Evolutionary conservation across 371 early-diverging fungal species (phyloP), one percentile per base, ranked within the genome.

Genomic region (Rhizopus arrhizus): DNA sequence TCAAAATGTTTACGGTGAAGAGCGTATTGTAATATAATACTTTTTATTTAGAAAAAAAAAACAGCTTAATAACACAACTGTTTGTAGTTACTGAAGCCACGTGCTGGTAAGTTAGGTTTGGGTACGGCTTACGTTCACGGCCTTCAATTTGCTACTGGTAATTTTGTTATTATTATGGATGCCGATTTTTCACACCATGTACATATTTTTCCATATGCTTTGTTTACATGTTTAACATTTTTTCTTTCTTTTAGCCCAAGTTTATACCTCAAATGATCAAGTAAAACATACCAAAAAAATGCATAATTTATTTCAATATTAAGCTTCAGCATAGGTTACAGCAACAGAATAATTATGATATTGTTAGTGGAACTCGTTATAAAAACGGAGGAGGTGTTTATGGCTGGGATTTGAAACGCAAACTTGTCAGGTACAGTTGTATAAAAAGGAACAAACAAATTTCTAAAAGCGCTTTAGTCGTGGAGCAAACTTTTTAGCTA

Each of bases 101-200:
- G 99, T 60, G 85, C 95, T 4, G 96, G 97, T 50, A 99, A 99
- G 77, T 85, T 98, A 3, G 99, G 99, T 32, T 79, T 99, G 50
- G 85, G 85, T 78, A 96, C 95, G 4, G 99, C 99, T 15, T 99
- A 99, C 71, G 89, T 95, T 29, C 91, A 96, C 69, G 99, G 98
- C 22, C 88, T 98, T 32, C 87, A 96, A 72, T 88, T 90, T 71
- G 95, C 97, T 12, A 94, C 91, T 8, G 97, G 98, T 43, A 89
- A 94, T 73, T 97, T 89, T 85, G 85, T 99, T 33, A 88, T 99
- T 58, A 96, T 99, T 65, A 92, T 99, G 96, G 99, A 99, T 74
- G 97, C 98, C 12, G 99, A 99, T 73, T 94, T 99, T 85, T 98
- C 98, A 28, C 99, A 99, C 74, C 98, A 97, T 68, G 88, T 89